Conservation (phyloP, 2,329 filamentous ascomycete genomes). For the Colletotrichum brevisporum region DNA sequence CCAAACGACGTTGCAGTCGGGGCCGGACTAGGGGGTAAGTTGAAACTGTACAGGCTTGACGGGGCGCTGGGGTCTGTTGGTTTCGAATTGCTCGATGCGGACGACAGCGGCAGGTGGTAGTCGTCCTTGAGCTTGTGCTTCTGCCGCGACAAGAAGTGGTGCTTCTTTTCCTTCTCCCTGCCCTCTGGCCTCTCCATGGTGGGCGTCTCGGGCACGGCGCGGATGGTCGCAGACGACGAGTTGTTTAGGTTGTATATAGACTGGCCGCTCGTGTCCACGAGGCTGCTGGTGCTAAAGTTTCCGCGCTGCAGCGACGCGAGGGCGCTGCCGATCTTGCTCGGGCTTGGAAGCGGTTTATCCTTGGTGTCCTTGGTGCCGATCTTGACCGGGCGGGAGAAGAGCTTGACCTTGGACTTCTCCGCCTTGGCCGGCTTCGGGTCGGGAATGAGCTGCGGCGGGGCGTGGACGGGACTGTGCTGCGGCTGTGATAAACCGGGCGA, state of each 20-base stretch:
- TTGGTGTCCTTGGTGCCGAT: slow-evolving; percentile 78
- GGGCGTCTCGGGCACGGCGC: slow-evolving; percentile 68
- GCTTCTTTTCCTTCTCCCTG: slow-evolving; percentile 82
- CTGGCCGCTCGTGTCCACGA: slow-evolving; percentile 72
- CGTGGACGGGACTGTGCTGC: slow-evolving; percentile 47
- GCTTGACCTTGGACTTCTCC: slow-evolving; percentile 84
- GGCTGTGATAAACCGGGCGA: slow-evolving; percentile 61
- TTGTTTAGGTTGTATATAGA: slow-evolving; percentile 83
- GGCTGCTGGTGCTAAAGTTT: slow-evolving; percentile 80
- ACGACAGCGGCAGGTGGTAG: slow-evolving; percentile 79
- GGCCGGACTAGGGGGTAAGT: slow-evolving; percentile 78
- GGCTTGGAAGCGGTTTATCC: slow-evolving; percentile 78
- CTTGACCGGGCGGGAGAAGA: slow-evolving; percentile 84
- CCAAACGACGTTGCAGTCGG: slow-evolving; percentile 77
- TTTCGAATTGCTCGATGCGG: slow-evolving; percentile 81
- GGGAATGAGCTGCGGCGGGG: slow-evolving; percentile 54
- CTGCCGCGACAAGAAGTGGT: slow-evolving; percentile 83
- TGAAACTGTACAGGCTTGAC: slow-evolving; percentile 84
- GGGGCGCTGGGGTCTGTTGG: slow-evolving; percentile 82
- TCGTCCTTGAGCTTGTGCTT: slow-evolving; percentile 86
- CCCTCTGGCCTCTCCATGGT: slow-evolving; percentile 59
- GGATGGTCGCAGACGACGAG: slow-evolving; percentile 81
- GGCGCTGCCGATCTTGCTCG: slow-evolving; percentile 78
- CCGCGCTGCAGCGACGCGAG: slow-evolving; percentile 75
- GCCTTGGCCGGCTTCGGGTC: slow-evolving; percentile 71